Conservation (phyloP, 306 rosid species). For the Potentilla sterilis region DNA sequence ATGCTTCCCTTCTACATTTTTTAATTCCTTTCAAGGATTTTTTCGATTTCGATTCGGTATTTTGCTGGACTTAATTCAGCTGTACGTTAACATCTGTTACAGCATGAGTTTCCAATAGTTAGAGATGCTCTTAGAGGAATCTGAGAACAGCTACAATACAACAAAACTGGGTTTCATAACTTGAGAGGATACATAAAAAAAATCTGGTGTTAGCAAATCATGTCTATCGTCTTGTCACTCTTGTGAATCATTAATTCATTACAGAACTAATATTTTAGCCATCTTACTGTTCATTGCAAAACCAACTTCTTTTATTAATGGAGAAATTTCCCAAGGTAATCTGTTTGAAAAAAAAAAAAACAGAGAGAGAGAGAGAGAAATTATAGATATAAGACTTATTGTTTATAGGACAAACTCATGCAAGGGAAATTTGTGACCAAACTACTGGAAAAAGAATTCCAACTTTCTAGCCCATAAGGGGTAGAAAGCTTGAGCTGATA, state of each 20-base stretch:
- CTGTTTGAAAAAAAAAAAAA: not conserved
- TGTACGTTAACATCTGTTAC: not conserved
- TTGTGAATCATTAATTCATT: not conserved
- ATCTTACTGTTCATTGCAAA: not conserved
- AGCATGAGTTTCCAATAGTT: not conserved
- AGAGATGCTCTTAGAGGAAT: not conserved
- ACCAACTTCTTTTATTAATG: not conserved
- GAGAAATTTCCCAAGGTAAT: conserved; percentile 2
- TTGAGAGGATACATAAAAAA: not conserved
- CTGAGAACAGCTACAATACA: not conserved
- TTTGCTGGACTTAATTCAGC: not conserved
- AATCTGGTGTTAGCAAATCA: not conserved
- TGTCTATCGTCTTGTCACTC: not conserved
- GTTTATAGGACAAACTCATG: conserved; percentile 21
- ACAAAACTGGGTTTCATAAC: not conserved
- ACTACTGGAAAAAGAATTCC: conserved; percentile 6
- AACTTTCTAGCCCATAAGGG: not conserved
- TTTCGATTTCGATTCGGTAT: not conserved
- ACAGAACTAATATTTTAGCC: not conserved
- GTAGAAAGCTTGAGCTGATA: not conserved
- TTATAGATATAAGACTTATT: conserved; percentile 21
- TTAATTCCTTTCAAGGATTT: not conserved
- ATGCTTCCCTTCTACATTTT: not conserved
- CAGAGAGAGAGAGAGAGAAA: not conserved
- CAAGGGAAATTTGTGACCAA: conserved; percentile 7